These are phyloP conservation scores for Nicotiana otophora DNA, from an alignment of 257 asterid species.

Conservation along the genomic window DNA sequence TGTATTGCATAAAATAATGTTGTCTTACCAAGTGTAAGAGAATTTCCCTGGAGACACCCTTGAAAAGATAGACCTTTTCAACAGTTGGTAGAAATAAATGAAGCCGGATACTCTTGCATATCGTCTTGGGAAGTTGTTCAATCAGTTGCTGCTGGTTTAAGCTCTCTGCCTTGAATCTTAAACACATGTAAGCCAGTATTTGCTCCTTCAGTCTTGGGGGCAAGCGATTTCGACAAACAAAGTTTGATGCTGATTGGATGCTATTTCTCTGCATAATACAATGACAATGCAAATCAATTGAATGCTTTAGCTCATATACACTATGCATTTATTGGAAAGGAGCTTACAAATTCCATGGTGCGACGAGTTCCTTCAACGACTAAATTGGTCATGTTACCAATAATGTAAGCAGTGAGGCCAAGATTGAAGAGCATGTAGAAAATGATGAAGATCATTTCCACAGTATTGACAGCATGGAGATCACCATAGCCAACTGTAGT, in stretches of 20 bases:
- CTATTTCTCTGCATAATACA: constrained; percentile 47
- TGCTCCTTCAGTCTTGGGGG: constrained; percentile 79
- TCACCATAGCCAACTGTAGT: constrained; percentile 95
- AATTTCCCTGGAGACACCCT: constrained; percentile 66
- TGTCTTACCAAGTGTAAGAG: constrained; percentile 51
- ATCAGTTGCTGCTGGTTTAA: constrained; percentile 82
- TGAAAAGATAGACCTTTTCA: constrained; percentile 65
- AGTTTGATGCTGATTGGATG: constrained; percentile 80
- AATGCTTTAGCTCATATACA: background rate
- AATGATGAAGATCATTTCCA: constrained; percentile 76
- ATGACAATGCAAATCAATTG: background rate
- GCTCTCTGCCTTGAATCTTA: constrained; percentile 81
- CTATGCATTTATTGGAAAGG: background rate
- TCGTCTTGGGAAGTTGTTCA: constrained; percentile 73
- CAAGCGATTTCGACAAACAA: constrained; percentile 63
- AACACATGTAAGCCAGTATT: constrained; percentile 82
- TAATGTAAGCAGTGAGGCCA: constrained; percentile 85
- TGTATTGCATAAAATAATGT: background rate
- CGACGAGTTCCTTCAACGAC: constrained; percentile 93
- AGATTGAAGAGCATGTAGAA: constrained; percentile 79
- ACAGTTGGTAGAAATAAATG: constrained; percentile 73
- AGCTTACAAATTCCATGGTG: constrained; percentile 88
- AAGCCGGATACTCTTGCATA: constrained; percentile 66
- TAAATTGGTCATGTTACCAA: constrained; percentile 93
- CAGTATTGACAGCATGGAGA: constrained; percentile 70